Base-by-base conservation (phyloP, 768 basidiomycete genomes). In the Amanita brunnescens region DNA sequence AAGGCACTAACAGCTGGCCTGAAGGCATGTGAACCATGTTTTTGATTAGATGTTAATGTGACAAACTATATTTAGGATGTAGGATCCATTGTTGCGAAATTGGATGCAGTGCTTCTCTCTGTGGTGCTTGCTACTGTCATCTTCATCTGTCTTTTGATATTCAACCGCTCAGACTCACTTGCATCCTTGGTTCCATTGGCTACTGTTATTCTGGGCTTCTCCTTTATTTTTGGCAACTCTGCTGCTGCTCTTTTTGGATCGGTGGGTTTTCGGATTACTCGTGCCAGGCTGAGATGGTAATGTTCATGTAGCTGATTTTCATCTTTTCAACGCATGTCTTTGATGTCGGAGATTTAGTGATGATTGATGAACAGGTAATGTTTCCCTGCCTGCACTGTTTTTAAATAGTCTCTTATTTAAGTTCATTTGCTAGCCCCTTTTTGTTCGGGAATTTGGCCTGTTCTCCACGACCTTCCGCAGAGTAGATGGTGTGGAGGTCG, bases 271-370 rank as follows among this genome's bases (percentile, higher is more conserved):
- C 29, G 16, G 30, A 53, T 30, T n/a, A 49, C 14, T 23, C 29
- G 49, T 26, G 26, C 21, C 13, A 41, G 12, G 47, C 33, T 35
- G 18, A 16, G 13, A 47, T 55, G 21, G 34, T 5, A 12, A 43
- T 12, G 26, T 55, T 29, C 32, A 2, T 24, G 3, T 45, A 87
- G 85, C 75, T 90, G 18, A 85, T 90, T 59, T 90, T 90, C 69
- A 88, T 89, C 53, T 88, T 89, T 63, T 85, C 83, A 1, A 89
- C 87, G 0, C 88, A 90, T 60, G 83, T 87, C n/a, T 90, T 85
- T 57, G 87, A 89, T 61, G 83, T 90, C 6, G 87, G 87, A 6
- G 87, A 91, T 58, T 66, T 89, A 26, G 83, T 90, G 6, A 78
- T 90, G 75, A 88, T 91, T 55, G 88, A 90, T 59, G 80, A 83